A percentile compares a stretch with the other conserved stretches of the same genome.
phyloP scores from a whole-genome alignment of 768 basidiomycete genomes.

The Suillus plorans region DNA sequence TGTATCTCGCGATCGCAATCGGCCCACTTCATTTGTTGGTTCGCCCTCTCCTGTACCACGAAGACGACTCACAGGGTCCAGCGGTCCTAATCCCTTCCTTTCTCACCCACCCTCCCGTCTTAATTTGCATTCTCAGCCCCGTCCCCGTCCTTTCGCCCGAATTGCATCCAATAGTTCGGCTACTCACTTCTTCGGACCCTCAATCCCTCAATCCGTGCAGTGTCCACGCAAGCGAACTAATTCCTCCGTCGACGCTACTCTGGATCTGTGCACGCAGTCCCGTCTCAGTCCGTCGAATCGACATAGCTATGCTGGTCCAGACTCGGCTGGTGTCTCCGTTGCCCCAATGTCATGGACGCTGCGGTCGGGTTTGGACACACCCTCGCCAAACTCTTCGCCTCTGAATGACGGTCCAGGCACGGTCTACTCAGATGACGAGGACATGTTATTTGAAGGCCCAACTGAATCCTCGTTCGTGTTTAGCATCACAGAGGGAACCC shows the following conservation, averaged over 20 bases:
- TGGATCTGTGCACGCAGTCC: constrained; percentile 8
- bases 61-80: constrained; percentile 47
- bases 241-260: constrained; percentile 10
- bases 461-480: constrained; percentile 55
- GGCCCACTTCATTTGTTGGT: constrained; percentile 49
- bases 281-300: constrained; percentile 44
- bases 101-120: constrained; percentile 8
- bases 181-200: constrained; percentile 64
- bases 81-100: constrained; percentile 30
- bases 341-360: constrained; percentile 30
- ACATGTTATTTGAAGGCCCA: constrained; percentile 54
- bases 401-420: constrained; percentile 30
- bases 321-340: constrained; percentile 28
- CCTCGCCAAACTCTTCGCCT: constrained; percentile 55
- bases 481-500: constrained; percentile 54
- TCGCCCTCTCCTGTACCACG: constrained; percentile 53
- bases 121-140: constrained; percentile 15
- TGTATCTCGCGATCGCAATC: constrained; percentile 36
- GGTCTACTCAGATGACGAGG: constrained; percentile 44
- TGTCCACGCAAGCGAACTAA: constrained; percentile 25
- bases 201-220: constrained; percentile 30
- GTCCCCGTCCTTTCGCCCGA: constrained; percentile 45
- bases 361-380: constrained; percentile 37
- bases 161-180: constrained; percentile 54
- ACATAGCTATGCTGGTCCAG: constrained; percentile 65